Conservation (phyloP, 2,329 filamentous ascomycete genomes). For the Xylaria hypoxylon region DNA sequence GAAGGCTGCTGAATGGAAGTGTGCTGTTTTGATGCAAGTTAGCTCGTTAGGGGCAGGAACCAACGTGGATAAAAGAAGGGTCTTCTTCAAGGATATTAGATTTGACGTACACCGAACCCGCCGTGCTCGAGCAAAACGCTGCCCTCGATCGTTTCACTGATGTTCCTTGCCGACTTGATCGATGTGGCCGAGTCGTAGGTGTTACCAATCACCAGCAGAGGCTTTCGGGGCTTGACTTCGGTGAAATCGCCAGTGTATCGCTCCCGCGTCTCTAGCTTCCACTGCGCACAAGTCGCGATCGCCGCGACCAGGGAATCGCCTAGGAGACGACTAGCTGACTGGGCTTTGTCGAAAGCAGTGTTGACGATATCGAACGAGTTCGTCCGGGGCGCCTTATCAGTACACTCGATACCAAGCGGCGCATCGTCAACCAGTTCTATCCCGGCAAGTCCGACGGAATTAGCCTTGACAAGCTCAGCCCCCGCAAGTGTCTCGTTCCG, state of each 20-base stretch:
- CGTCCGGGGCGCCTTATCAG: constrained; percentile 49
- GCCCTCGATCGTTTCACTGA: constrained; percentile 53
- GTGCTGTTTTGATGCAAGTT: constrained; percentile 29
- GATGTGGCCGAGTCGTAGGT: constrained; percentile 55
- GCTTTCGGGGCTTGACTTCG: constrained; percentile 42
- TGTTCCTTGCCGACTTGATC: constrained; percentile 53
- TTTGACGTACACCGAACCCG: constrained; percentile 52
- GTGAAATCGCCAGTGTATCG: constrained; percentile 51
- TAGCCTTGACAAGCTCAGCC: neutral
- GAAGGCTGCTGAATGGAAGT: constrained; percentile 40
- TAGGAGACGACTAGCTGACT: constrained; percentile 46
- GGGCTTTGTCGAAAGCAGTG: constrained; percentile 43
- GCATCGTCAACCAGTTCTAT: constrained; percentile 26
- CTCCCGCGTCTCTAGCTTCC: constrained; percentile 55
- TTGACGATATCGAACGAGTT: constrained; percentile 47
- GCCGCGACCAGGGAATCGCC: constrained; percentile 40
- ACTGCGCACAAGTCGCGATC: constrained; percentile 53
- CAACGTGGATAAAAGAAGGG: neutral
- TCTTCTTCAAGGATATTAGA: neutral
- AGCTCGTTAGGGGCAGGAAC: constrained; percentile 5
- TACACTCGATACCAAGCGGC: constrained; percentile 51
- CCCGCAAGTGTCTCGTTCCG: constrained; percentile 33
- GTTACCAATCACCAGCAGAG: constrained; percentile 55
- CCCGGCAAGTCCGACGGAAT: neutral
- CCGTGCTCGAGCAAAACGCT: constrained; percentile 55